Conservation (phyloP, 2,329 filamentous ascomycete genomes). For the Parasarocladium wereldwijsianum region DNA sequence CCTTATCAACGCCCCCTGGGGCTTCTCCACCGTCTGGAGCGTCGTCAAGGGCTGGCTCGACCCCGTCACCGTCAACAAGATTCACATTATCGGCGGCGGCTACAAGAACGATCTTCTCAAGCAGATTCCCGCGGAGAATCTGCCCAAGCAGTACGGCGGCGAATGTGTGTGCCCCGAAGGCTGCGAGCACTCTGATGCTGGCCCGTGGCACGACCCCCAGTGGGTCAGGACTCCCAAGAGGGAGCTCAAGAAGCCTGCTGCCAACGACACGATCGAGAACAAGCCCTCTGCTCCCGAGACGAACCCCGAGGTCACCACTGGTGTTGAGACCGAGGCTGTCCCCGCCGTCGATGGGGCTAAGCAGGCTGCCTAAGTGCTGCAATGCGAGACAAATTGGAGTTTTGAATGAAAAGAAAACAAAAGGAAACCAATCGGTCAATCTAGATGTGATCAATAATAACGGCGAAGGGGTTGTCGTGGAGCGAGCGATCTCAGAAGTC, state of each 20-base stretch:
- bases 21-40: conserved; percentile 73
- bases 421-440: too few relatives aligned
- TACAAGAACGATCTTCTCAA: conserved; percentile 75
- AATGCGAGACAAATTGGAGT: not conserved
- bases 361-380: conserved; percentile 4
- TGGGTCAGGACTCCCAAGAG: conserved; percentile 54
- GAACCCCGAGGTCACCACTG: conserved; percentile 15
- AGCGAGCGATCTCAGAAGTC: too few relatives aligned
- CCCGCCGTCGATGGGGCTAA: conserved; percentile 18
- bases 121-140: conserved; percentile 80
- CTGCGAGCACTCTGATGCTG: conserved; percentile 75
- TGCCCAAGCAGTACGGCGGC: conserved; percentile 78
- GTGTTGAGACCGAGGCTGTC: conserved; percentile 16
- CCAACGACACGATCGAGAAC: conserved; percentile 22
- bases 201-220: conserved; percentile 69
- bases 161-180: conserved; percentile 68
- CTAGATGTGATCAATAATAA: too few relatives aligned
- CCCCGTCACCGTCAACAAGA: conserved; percentile 92
- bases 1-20: conserved; percentile 96
- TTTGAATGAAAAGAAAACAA: too few relatives aligned
- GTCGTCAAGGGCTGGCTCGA: conserved; percentile 90
- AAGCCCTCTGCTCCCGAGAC: conserved; percentile 22
- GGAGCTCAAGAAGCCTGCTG: conserved; percentile 29
- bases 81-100: conserved; percentile 67
- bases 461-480: too few relatives aligned